These are phyloP conservation scores for Curvularia spicifera DNA, from an alignment of 2,329 filamentous ascomycete genomes.

Conservation along the genomic window DNA sequence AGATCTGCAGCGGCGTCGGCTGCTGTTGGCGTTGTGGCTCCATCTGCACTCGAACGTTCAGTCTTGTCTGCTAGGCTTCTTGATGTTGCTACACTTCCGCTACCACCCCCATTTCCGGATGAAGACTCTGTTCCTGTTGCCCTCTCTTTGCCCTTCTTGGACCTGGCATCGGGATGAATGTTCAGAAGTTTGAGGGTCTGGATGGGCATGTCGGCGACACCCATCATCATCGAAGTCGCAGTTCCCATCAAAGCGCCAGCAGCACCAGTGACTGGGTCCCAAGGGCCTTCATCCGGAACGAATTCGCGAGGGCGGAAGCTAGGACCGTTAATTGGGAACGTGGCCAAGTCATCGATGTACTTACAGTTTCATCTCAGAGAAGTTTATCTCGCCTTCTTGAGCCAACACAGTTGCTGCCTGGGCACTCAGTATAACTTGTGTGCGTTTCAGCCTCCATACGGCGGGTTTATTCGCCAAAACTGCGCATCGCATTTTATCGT, in stretches of 20 bases:
- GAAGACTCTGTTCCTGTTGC: conserved; percentile 17
- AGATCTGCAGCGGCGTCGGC: conserved; percentile 18
- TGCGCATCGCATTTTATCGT: conserved; percentile 47
- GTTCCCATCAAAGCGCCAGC: conserved; percentile 81
- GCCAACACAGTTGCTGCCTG: conserved; percentile 48
- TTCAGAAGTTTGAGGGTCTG: conserved; percentile 59
- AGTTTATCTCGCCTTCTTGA: conserved; percentile 46
- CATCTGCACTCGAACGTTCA: conserved; percentile 26
- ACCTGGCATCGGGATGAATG: conserved; percentile 51
- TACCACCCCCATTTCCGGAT: conserved; percentile 25
- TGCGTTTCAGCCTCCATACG: conserved; percentile 51
- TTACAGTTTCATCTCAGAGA: conserved; percentile 49
- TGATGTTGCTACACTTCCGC: conserved; percentile 20
- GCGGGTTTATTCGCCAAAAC: conserved; percentile 42
- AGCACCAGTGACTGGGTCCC: conserved; percentile 56
- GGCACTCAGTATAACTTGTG: conserved; percentile 46
- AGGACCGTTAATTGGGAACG: conserved; percentile 15
- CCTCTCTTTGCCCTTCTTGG: conserved; percentile 39
- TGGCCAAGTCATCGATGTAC: conserved; percentile 9
- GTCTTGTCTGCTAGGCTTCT: conserved; percentile 24
- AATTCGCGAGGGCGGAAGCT: conserved; percentile 50
- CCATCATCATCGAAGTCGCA: conserved; percentile 80
- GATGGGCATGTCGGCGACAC: conserved; percentile 73
- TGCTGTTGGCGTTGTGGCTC: conserved; percentile 28
- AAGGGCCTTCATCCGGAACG: conserved; percentile 49